A percentile compares a stretch with the other conserved stretches of the same genome.
Evolutionary conservation across 805 yeast genomes (phyloP).

Genomic region (Sporopachydermia quercuum): DNA sequence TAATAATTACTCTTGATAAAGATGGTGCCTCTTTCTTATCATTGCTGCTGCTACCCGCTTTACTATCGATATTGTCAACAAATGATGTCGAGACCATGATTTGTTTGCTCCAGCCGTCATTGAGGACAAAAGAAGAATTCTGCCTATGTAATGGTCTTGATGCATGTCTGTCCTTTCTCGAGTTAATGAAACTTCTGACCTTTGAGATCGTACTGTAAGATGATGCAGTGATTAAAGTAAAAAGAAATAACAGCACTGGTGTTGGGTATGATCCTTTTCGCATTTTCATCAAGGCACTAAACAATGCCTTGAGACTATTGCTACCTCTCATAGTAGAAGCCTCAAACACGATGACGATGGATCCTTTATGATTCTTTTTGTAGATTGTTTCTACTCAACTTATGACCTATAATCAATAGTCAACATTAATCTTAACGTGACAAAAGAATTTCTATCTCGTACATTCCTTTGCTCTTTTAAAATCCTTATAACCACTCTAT

Average conservation of each 20-base stretch:
- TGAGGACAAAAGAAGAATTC: constrained; percentile 13
- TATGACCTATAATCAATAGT: too few relatives aligned
- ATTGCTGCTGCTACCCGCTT: not conserved
- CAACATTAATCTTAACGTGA: too few relatives aligned
- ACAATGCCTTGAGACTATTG: not conserved
- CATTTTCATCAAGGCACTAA: not conserved
- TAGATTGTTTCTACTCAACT: too few relatives aligned
- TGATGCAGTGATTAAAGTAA: not conserved
- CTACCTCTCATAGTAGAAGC: too few relatives aligned
- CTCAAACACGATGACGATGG: too few relatives aligned
- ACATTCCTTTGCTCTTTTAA: too few relatives aligned
- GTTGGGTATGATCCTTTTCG: not conserved
- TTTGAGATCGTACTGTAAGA: not conserved
- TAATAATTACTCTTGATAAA: constrained; percentile 13
- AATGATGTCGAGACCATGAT: constrained; percentile 13
- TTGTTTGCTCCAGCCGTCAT: constrained; percentile 16
- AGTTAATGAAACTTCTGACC: not conserved
- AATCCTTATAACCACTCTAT: too few relatives aligned
- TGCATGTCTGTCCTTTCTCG: not conserved
- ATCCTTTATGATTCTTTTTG: too few relatives aligned
- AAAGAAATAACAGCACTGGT: not conserved
- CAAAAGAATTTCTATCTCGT: too few relatives aligned
- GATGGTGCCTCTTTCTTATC: constrained; percentile 7
- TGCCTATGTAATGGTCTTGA: constrained; percentile 9
- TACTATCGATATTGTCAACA: too few relatives aligned